Percentiles rank a stretch among this genome's conserved stretches.
Evolutionary conservation across 352 stramenopile species (phyloP).

Genomic region (Albugo candida): DNA sequence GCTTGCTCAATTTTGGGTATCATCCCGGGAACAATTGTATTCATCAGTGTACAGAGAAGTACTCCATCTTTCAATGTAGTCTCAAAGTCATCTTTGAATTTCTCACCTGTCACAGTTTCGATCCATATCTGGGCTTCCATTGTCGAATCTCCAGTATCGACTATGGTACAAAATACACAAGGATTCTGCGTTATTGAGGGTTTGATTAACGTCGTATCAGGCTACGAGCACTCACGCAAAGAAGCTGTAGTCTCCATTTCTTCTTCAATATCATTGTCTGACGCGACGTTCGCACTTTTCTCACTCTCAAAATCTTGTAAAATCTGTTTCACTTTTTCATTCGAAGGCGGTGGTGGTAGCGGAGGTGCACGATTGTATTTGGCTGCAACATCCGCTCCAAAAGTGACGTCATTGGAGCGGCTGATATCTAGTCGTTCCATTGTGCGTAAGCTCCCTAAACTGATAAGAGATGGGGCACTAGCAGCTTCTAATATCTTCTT

Average conservation of each 20-base stretch:
- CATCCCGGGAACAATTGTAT: slow-evolving; percentile 39
- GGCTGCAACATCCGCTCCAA: slow-evolving; percentile 38
- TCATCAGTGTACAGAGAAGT: slow-evolving; percentile 56
- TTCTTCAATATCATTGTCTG: too few species aligned
- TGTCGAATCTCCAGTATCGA: too few species aligned
- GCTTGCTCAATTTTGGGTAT: slow-evolving; percentile 43
- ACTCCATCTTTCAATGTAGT: slow-evolving; percentile 64
- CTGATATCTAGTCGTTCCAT: slow-evolving; percentile 38
- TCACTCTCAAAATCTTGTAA: too few species aligned
- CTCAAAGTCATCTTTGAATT: slow-evolving; percentile 42
- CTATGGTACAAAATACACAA: too few species aligned
- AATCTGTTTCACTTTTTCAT: too few species aligned
- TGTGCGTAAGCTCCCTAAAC: slow-evolving; percentile 44
- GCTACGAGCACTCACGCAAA: too few species aligned
- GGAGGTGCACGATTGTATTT: slow-evolving; percentile 28
- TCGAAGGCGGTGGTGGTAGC: slow-evolving; percentile 45
- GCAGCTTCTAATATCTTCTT: slow-evolving; percentile 42
- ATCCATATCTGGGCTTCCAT: slow-evolving; percentile 58
- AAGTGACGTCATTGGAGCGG: slow-evolving; percentile 46
- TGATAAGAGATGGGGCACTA: slow-evolving; percentile 39
- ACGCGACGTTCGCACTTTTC: too few species aligned
- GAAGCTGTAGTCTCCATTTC: too few species aligned
- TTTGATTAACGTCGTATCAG: too few species aligned
- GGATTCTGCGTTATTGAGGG: too few species aligned
- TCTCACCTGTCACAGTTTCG: slow-evolving; percentile 44